Base-by-base conservation (phyloP, 176 grass and related monocot species). In the Hyparrhenia diplandra region DNA sequence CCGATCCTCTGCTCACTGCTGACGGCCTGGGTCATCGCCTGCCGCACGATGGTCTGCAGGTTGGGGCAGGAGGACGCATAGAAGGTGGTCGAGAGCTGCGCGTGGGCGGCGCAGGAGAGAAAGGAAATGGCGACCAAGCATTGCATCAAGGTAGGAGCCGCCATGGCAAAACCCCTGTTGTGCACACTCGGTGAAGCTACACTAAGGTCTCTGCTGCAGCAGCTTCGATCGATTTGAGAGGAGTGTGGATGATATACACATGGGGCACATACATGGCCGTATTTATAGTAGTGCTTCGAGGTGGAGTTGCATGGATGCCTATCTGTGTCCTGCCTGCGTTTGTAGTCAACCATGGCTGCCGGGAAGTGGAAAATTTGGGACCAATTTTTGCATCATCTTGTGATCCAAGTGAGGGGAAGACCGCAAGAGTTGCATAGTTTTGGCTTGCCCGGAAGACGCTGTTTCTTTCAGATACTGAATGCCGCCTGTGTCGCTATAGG, bases 41-140 rank as follows among this genome's bases (percentile, higher is more conserved):
- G 39, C 69, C 78, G 82, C 34, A 94, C 87, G 75, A 85, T 85
- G 39, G 21, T 85, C 75, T 92, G 87, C 18, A 94, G 28, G n/a
- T 84, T 87, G 0, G 89, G 87, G 72, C 92, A 94, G 64, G 76
- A 85, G 4, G 54, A 74, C 6, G 47, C 42, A 64, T 94, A 92
- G 81, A 92, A 94, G 9, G 5, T 68, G 24, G 77, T 39, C 3
- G 89, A 89, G 17, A 92, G 71, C 77, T 94, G 87, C 16, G 73
- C 92, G 1, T 79, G 65, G 28, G 75, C 74, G 4, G n/a, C 40
- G 16, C 32, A 62, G 67, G 82, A 75, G 31, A 87, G 37, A 25
- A 91, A 37, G 31, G 67, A 63, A 43, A 89, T 6, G 62, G 77
- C 60, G 27, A 85, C 32, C 65, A 92, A 11, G 40, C 71, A 70